Conservation (phyloP, 768 basidiomycete genomes). For the Pleurotus tuoliensis region DNA sequence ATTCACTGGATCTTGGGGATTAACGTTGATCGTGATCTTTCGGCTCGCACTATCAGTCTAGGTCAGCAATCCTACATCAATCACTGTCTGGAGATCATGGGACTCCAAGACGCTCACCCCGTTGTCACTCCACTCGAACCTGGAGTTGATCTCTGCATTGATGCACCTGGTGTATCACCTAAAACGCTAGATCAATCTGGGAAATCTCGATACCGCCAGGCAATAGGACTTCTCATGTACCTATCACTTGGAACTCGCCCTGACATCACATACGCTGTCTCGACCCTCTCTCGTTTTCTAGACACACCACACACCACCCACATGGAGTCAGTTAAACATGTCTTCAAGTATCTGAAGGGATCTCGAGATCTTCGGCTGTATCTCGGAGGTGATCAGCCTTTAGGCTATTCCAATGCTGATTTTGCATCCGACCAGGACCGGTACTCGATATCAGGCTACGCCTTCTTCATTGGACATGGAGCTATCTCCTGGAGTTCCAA, state of each 20-base stretch:
- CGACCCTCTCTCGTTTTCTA: constrained; percentile 18
- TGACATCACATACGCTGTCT: constrained; percentile 24
- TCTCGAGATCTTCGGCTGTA: constrained; percentile 13
- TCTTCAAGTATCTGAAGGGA: constrained; percentile 24
- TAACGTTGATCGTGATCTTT: no score
- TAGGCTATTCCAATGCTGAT: no score
- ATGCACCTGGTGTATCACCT: background rate
- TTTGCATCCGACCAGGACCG: constrained; percentile 5
- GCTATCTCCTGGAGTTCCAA: constrained; percentile 9
- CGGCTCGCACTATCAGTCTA: background rate
- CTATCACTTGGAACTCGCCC: constrained; percentile 20
- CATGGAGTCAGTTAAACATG: constrained; percentile 18
- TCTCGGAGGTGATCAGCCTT: constrained; percentile 10
- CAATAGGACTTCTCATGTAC: constrained; percentile 27
- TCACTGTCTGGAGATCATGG: background rate
- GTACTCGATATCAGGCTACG: constrained; percentile 25
- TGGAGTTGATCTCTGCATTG: background rate
- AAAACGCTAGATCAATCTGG: background rate
- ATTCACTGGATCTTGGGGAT: no score
- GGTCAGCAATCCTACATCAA: background rate
- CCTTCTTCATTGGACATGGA: constrained; percentile 10
- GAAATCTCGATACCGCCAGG: constrained; percentile 16
- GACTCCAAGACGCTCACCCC: background rate
- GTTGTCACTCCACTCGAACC: background rate
- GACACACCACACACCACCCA: constrained; percentile 20